Conservation (phyloP, 2,329 filamentous ascomycete species). For the Colletotrichum horii region DNA sequence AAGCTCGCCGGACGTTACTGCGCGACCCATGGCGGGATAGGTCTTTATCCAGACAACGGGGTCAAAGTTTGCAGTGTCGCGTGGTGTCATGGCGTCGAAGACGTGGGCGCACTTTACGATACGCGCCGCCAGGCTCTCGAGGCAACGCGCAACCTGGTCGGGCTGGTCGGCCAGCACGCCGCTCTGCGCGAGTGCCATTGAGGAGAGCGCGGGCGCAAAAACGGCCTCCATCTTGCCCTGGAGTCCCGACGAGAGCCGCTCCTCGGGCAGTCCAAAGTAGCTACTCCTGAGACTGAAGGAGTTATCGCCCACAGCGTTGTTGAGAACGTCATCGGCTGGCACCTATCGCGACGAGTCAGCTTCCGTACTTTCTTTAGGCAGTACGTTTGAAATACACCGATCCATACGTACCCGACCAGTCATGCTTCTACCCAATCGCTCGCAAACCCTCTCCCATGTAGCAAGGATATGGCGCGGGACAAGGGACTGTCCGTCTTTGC, state of each 20-base stretch:
- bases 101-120: conserved; percentile 6
- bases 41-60: conserved; percentile 20
- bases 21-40: conserved; percentile 11
- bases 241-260: conserved; percentile 8
- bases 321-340: conserved; percentile 16
- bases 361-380: neutral
- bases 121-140: conserved; percentile 6
- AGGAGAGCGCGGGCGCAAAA: conserved; percentile 7
- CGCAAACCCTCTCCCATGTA: conserved; percentile 4
- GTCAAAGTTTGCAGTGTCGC: conserved; percentile 7
- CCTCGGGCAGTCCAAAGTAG: conserved; percentile 15
- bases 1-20: conserved; percentile 7
- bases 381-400: neutral
- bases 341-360: conserved; percentile 1
- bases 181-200: conserved; percentile 11
- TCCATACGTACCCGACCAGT: conserved; percentile 6
- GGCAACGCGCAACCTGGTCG: neutral
- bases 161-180: conserved; percentile 8
- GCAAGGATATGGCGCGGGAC: neutral
- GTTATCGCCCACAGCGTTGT: conserved; percentile 7
- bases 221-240: conserved; percentile 10
- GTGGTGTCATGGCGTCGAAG: conserved; percentile 11
- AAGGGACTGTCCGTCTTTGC: neutral
- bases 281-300: neutral
- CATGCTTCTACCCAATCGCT: neutral